These are phyloP conservation scores for Sphaerulina vaccinii DNA, from an alignment of 2,329 filamentous ascomycete genomes.

Conservation along the genomic window DNA sequence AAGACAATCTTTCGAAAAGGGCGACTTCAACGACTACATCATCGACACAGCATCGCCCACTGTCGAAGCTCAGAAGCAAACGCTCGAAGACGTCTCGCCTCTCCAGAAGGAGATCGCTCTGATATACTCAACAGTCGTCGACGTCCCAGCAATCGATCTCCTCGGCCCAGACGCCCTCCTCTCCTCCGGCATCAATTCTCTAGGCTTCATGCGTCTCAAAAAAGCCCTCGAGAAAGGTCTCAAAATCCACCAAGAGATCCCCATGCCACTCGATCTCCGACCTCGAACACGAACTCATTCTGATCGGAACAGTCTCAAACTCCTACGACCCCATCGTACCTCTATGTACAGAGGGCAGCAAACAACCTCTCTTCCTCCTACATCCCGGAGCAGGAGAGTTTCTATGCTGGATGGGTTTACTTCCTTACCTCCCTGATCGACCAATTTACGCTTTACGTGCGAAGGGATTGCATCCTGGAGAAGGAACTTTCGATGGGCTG, in stretches of 20 bases:
- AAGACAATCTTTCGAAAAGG: constrained; percentile 20
- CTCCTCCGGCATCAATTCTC: constrained; percentile 21
- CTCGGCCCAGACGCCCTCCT: constrained; percentile 19
- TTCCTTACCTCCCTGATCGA: constrained; percentile 42
- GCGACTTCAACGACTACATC: constrained; percentile 19
- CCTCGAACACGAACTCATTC: constrained; percentile 20
- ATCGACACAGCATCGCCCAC: constrained; percentile 1
- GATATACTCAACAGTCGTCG: constrained; percentile 20
- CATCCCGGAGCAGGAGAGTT: constrained; percentile 44
- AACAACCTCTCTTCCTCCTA: constrained; percentile 38
- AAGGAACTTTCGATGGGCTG: constrained; percentile 43
- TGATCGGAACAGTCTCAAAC: constrained; percentile 20
- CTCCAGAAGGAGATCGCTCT: constrained; percentile 23
- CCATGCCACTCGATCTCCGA: constrained; percentile 23
- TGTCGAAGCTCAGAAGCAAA: background rate
- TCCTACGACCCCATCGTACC: constrained; percentile 38
- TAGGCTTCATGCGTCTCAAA: constrained; percentile 27
- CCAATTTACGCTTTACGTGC: constrained; percentile 51
- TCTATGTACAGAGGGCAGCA: constrained; percentile 30
- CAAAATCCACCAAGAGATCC: constrained; percentile 24
- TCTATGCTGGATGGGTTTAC: constrained; percentile 41
- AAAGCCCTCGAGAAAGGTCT: constrained; percentile 23
- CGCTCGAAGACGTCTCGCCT: constrained; percentile 12
- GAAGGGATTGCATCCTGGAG: constrained; percentile 44
- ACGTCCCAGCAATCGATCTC: constrained; percentile 13